These are phyloP conservation scores for Cicer yamashitae DNA, from an alignment of 306 rosid genomes.

Conservation along the genomic window DNA sequence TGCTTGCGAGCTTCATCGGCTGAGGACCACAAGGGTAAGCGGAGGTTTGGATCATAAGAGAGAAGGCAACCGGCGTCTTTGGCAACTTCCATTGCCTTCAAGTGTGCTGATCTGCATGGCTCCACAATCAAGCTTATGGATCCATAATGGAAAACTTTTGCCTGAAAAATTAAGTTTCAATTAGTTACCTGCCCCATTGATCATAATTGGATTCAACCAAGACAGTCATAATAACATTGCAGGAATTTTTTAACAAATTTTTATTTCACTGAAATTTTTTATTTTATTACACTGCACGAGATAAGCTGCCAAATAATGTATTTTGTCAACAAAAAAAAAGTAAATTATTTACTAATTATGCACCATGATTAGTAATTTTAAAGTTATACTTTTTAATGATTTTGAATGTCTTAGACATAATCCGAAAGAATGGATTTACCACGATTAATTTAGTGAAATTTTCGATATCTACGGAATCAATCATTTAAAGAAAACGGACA, in stretches of 20 bases:
- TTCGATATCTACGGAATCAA: neutral
- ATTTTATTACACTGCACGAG: neutral
- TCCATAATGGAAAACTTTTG: constrained; percentile 89
- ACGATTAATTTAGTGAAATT: neutral
- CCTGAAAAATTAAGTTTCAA: constrained; percentile 48
- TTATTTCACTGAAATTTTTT: no score
- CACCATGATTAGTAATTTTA: neutral
- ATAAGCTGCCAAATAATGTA: neutral
- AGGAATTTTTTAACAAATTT: neutral
- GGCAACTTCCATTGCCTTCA: constrained; percentile 83
- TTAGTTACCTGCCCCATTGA: neutral
- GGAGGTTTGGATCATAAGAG: constrained; percentile 84
- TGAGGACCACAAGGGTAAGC: constrained; percentile 85
- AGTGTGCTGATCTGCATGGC: constrained; percentile 93
- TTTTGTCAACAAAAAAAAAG: neutral
- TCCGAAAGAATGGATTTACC: neutral
- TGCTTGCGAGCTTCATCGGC: constrained; percentile 76
- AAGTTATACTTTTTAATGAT: neutral
- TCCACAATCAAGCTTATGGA: constrained; percentile 94
- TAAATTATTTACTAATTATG: neutral
- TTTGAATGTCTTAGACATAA: neutral
- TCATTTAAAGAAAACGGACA: neutral
- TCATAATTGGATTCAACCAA: neutral
- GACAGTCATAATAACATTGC: neutral
- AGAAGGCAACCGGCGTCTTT: constrained; percentile 82